Evolutionary conservation across 345 rosid genomes (phyloP), one percentile per base, ranked within the genome.

Genomic region (Kernera saxatilis): DNA sequence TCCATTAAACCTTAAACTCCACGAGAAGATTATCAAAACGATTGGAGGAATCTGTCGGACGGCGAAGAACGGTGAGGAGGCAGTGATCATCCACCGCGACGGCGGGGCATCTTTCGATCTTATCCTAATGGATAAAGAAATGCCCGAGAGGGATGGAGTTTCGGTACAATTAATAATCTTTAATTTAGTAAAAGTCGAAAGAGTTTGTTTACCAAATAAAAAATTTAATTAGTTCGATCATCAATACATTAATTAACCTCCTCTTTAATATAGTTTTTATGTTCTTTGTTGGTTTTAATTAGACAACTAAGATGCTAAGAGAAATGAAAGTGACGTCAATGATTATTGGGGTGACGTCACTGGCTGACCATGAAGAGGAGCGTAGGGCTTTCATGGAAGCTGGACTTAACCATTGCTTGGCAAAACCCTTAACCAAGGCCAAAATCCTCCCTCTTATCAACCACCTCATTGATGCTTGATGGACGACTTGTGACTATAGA

Each of bases 281-380:
- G 43, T 30, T 27, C 10, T 40, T 40, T 67, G 6, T 26, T 25
- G 54, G 27, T 39, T 54, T 53, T 39, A 22, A 22, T 15, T 41
- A 77, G 80, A 26, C 80, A 18, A 77, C 80, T 12, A 77, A 43
- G 77, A 66, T 66, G 73, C 73, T 77, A 17, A 72, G 80, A 64
- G 80, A 60, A 50, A 77, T 77, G 80, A 53, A 72, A 39, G 80
- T 77, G 63, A 58, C 44, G 50, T 65, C 76, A 3, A 59, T 66
- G 77, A 77, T 77, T 12, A 21, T 77, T 15, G 80, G 80, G 14
- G 76, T 77, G 57, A 77, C 80, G 13, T 15, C 77, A 48, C 27
- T 66, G 5, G 77, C 68, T 50, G 63, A 54, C 37, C 0, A 55
- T 2, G 75, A 76, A 55, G 75, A 54, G 6, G 54, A 76, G 44